Conservation (phyloP, 495 filamentous ascomycete genomes). For the Penicillium robsamsonii region DNA sequence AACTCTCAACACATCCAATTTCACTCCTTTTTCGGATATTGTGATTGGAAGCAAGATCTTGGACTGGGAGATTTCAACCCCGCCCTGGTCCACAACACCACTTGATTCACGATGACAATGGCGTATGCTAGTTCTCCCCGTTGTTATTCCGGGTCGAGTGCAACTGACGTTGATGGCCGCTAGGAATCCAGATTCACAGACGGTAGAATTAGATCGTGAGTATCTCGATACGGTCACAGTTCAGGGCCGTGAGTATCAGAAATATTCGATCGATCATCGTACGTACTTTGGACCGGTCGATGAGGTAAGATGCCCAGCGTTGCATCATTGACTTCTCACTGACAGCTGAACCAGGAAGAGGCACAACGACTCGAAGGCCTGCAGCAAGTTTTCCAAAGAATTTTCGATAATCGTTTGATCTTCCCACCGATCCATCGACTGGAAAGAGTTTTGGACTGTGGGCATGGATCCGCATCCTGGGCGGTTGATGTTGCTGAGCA, state of each 20-base stretch:
- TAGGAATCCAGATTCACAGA: slow-evolving; percentile 51
- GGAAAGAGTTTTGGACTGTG: slow-evolving; percentile 71
- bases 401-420: slow-evolving; percentile 75
- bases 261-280: slow-evolving; percentile 66
- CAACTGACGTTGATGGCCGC: slow-evolving; percentile 10
- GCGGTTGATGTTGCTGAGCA: slow-evolving; percentile 60
- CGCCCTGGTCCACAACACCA: slow-evolving; percentile 17
- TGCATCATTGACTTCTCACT: slow-evolving; percentile 8
- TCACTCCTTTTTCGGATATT: slow-evolving; percentile 14
- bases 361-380: slow-evolving; percentile 69
- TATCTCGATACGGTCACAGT: slow-evolving; percentile 63
- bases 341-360: slow-evolving; percentile 63
- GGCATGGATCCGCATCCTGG: slow-evolving; percentile 66
- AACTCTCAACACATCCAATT: slow-evolving; percentile 18
- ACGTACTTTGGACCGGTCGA: slow-evolving; percentile 82
- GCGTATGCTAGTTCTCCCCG: slow-evolving; percentile 28
- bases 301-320: slow-evolving; percentile 58
- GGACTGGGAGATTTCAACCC: slow-evolving; percentile 18
- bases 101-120: slow-evolving; percentile 26
- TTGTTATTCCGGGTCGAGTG: background rate
- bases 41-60: slow-evolving; percentile 19
- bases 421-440: slow-evolving; percentile 71
- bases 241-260: slow-evolving; percentile 69
- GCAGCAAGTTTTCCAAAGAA: slow-evolving; percentile 64
- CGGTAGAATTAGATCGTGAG: slow-evolving; percentile 54